Percentiles rank a stretch among this genome's conserved stretches.
Evolutionary conservation across 139 green algal species (phyloP).

Genomic region (Marvania coccoides): DNA sequence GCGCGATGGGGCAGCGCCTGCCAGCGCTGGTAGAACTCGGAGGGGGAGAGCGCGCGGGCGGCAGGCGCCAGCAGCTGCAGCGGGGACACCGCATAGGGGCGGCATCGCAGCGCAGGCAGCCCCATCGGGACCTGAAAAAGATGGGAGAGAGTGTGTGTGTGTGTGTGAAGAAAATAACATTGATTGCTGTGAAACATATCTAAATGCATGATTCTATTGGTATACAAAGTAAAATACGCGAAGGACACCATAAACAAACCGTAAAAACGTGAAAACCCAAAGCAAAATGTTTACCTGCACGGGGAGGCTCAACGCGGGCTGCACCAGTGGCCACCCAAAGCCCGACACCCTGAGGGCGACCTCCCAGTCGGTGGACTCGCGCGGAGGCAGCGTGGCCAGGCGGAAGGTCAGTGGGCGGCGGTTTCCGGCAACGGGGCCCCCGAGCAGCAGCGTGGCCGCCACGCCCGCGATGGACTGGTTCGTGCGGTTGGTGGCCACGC

Average conservation of each 20-base stretch:
- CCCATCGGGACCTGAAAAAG: too few species aligned
- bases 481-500: conserved; percentile 20
- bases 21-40: conserved; percentile 36
- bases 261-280: too few species aligned
- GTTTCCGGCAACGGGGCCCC: conserved; percentile 12
- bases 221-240: too few species aligned
- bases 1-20: conserved; percentile 20
- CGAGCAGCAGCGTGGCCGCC: conserved; percentile 17
- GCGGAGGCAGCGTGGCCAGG: conserved; percentile 8
- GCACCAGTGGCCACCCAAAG: conserved; percentile 28
- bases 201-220: too few species aligned
- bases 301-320: conserved; percentile 15
- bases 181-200: too few species aligned
- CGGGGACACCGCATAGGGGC: conserved; percentile 1
- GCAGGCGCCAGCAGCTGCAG: conserved; percentile 16
- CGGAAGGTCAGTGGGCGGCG: conserved; percentile 17
- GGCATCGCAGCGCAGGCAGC: not conserved
- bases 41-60: conserved; percentile 1
- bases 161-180: too few species aligned
- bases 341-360: not conserved
- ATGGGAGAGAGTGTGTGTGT: too few species aligned
- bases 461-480: conserved; percentile 16
- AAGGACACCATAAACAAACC: too few species aligned
- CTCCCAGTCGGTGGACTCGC: conserved; percentile 11
- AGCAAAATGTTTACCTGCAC: conserved; percentile 14